Evolutionary conservation across 108 stramenopile species (phyloP), one percentile per base, ranked within the genome.

Genomic region (Discostella stelligeroides): DNA sequence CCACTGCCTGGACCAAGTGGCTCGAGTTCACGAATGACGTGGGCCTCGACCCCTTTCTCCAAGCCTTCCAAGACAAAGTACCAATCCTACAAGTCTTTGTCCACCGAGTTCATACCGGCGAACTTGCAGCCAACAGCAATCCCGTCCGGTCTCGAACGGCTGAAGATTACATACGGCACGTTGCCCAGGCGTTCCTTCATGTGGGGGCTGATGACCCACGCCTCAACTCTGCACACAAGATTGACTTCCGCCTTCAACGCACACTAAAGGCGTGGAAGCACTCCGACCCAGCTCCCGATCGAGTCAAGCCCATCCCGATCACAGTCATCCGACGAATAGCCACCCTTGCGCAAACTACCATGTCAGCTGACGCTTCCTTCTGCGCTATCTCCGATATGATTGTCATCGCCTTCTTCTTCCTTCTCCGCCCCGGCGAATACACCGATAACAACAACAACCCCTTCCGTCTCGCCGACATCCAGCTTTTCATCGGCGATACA

Each of bases 331-430:
- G 29, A 1, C 24, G 42, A 20, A 43, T 58, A 60, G 5, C 53
- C 45, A 3, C 48, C 57, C 5, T 49, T 18, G 48, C 48, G 5
- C 14, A 15, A 20, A 15, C 48, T 15, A 28, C 29, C 7, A 17
- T 37, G 10, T 24, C 60, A 21, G 27, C 69, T 29, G 48, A 49
- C 15, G 5, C n/a, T n/a, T n/a, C 48, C 48, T 49, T 49, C 48
- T 11, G 46, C 0, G 81, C 82, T 0, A 37, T 58, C 7, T 62
- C 69, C 4, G 76, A 86, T 42, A 74, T 83, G 76, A 76, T 82
- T n/a, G n/a, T n/a, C n/a, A n/a, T n/a, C n/a, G n/a, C n/a, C n/a
- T n/a, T n/a, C n/a, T n/a, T n/a, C n/a, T n/a, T n/a, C n/a, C n/a
- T n/a, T n/a, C n/a, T n/a, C n/a, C n/a, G n/a, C n/a, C n/a, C n/a